Percentiles rank a stretch among this genome's conserved stretches.
phyloP scores from a whole-genome alignment of 2,329 filamentous ascomycete species.

The Aspergillus tanneri region DNA sequence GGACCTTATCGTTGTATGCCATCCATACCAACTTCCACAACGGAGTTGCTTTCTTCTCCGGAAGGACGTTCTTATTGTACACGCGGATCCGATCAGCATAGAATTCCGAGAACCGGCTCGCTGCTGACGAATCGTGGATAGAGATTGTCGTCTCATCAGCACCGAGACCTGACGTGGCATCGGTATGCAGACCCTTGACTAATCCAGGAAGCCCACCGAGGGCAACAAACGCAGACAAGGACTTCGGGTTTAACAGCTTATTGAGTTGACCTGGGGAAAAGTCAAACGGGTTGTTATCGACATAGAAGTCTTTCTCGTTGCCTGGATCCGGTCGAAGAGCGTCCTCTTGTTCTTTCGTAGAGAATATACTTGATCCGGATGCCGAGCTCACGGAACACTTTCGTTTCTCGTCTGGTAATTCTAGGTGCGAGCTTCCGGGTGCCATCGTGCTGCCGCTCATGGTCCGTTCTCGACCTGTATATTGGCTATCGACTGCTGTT shows the following conservation, averaged over 20 bases:
- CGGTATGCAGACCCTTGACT: slow-evolving; percentile 70
- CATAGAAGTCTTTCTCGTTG: slow-evolving; percentile 71
- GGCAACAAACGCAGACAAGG: slow-evolving; percentile 70
- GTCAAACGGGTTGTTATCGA: slow-evolving; percentile 78
- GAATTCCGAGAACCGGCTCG: background rate
- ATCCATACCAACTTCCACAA: slow-evolving; percentile 69
- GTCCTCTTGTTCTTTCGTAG: slow-evolving; percentile 33
- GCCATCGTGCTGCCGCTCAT: slow-evolving; percentile 20
- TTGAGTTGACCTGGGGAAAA: slow-evolving; percentile 73
- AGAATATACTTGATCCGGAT: slow-evolving; percentile 13
- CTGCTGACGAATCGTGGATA: background rate
- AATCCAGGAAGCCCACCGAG: slow-evolving; percentile 73
- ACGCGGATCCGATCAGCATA: slow-evolving; percentile 14
- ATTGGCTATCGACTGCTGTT: slow-evolving; percentile 8
- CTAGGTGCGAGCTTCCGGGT: slow-evolving; percentile 6
- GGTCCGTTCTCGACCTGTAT: slow-evolving; percentile 13
- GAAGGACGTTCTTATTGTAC: slow-evolving; percentile 64
- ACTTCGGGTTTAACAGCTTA: slow-evolving; percentile 84
- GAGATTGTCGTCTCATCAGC: slow-evolving; percentile 60
- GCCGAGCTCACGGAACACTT: slow-evolving; percentile 2
- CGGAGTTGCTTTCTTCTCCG: slow-evolving; percentile 64
- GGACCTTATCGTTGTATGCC: slow-evolving; percentile 74
- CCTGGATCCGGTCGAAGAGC: slow-evolving; percentile 72
- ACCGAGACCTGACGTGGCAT: slow-evolving; percentile 69
- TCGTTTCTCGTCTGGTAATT: slow-evolving; percentile 7